These are phyloP conservation scores for Colletotrichum sidae DNA, from an alignment of 2,329 filamentous ascomycete genomes.

Conservation along the genomic window DNA sequence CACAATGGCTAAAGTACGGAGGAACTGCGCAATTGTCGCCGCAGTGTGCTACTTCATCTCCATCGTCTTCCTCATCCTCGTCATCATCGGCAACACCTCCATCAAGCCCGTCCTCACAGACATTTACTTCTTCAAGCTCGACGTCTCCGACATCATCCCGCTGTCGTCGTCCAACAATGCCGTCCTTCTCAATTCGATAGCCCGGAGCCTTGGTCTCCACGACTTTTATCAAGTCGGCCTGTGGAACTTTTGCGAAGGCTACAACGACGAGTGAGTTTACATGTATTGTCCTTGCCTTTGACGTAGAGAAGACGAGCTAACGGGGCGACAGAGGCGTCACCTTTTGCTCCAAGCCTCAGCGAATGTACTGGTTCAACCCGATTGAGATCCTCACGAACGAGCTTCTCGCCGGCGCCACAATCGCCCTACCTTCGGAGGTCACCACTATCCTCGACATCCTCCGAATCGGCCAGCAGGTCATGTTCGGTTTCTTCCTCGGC, in stretches of 20 bases:
- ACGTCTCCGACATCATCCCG: conserved; percentile 85
- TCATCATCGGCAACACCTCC: conserved; percentile 79
- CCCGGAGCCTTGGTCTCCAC: conserved; percentile 85
- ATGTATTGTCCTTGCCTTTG: background rate
- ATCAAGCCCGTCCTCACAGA: conserved; percentile 70
- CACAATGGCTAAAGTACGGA: conserved; percentile 60
- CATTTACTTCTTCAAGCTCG: conserved; percentile 87
- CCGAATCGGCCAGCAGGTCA: conserved; percentile 79
- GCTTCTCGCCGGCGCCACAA: conserved; percentile 83
- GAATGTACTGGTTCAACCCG: conserved; percentile 91
- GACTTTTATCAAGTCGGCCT: conserved; percentile 95
- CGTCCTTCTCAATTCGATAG: conserved; percentile 85
- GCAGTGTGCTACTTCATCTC: conserved; percentile 79
- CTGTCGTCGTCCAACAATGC: conserved; percentile 77
- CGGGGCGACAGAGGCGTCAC: conserved; percentile 72
- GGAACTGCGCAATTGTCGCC: conserved; percentile 72
- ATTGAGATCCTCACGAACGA: conserved; percentile 84
- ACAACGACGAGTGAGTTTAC: conserved; percentile 67
- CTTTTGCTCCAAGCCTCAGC: conserved; percentile 75
- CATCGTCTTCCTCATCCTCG: conserved; percentile 83
- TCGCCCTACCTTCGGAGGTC: conserved; percentile 82
- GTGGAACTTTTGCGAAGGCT: conserved; percentile 94
- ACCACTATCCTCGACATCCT: conserved; percentile 80
- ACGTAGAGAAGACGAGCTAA: conserved; percentile 58
- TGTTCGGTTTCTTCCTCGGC: conserved; percentile 89